These are phyloP conservation scores for Citrus glauca DNA, from an alignment of 345 rosid species.

Conservation along the genomic window DNA sequence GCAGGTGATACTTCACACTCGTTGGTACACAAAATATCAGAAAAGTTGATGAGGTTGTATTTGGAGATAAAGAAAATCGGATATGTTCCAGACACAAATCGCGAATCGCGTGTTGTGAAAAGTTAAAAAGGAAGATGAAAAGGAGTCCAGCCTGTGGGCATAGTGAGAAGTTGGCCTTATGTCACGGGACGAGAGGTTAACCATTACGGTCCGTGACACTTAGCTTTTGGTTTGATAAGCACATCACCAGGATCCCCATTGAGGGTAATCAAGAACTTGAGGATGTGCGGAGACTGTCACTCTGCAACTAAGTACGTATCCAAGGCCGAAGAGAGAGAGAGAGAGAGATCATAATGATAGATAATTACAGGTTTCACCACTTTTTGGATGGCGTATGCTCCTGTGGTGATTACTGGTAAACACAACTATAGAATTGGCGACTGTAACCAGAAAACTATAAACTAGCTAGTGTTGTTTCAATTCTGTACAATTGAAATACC, in stretches of 20 bases:
- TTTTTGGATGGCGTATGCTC: constrained; percentile 32
- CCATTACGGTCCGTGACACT: too few species aligned
- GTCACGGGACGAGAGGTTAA: too few species aligned
- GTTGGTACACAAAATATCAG: background rate
- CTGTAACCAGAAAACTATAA: background rate
- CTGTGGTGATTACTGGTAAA: constrained; percentile 40
- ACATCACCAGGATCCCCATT: constrained; percentile 25
- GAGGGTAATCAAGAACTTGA: constrained; percentile 27
- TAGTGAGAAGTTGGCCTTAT: constrained; percentile 35
- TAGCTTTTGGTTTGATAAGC: constrained; percentile 28
- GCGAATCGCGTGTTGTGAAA: constrained; percentile 19
- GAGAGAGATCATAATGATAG: constrained; percentile 30
- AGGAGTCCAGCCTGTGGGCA: constrained; percentile 30
- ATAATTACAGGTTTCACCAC: constrained; percentile 38
- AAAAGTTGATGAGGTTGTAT: constrained; percentile 14
- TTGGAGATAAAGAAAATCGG: constrained; percentile 28
- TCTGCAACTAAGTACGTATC: constrained; percentile 32
- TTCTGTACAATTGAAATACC: background rate
- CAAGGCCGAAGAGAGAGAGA: constrained; percentile 19
- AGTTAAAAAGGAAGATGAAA: constrained; percentile 17
- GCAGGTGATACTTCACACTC: constrained; percentile 21
- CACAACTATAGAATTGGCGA: background rate
- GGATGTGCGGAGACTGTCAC: constrained; percentile 33
- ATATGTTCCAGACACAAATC: constrained; percentile 11
- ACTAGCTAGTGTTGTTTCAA: background rate